Evolutionary conservation across 2,329 filamentous ascomycete species (phyloP).

Genomic region (Diaporthe destruens): DNA sequence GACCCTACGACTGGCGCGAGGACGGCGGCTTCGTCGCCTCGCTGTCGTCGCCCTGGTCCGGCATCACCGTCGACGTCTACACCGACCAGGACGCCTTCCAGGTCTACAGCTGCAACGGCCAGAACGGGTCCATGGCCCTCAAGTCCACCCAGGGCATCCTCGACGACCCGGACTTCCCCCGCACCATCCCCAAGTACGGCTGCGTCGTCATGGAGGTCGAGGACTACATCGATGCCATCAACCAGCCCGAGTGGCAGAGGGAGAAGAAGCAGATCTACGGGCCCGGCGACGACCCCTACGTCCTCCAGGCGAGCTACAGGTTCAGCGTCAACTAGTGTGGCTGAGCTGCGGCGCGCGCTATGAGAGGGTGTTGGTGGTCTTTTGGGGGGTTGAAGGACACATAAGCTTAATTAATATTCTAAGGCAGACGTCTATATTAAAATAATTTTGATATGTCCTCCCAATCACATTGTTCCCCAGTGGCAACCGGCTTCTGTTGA

Average conservation of each 20-base stretch:
- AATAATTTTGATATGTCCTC: not conserved
- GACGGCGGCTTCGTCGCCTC: constrained; percentile 70
- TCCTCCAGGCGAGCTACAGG: constrained; percentile 71
- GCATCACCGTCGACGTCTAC: constrained; percentile 85
- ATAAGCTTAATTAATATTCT: constrained; percentile 20
- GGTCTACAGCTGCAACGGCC: constrained; percentile 84
- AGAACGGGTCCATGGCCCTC: constrained; percentile 78
- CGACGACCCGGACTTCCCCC: constrained; percentile 65
- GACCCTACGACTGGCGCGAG: constrained; percentile 73
- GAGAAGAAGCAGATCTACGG: constrained; percentile 69
- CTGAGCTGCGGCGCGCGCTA: constrained; percentile 37
- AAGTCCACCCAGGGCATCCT: constrained; percentile 78
- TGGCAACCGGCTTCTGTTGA: not conserved
- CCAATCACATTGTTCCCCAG: not conserved
- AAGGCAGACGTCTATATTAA: constrained; percentile 1
- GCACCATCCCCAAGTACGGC: constrained; percentile 79
- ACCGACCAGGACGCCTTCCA: constrained; percentile 90
- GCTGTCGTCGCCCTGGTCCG: constrained; percentile 80
- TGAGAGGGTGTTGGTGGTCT: not conserved
- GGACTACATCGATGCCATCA: constrained; percentile 95
- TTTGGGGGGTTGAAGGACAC: not conserved
- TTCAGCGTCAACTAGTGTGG: constrained; percentile 63
- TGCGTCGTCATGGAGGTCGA: constrained; percentile 93
- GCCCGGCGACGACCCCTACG: constrained; percentile 70
- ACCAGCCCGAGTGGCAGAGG: constrained; percentile 88